A percentile compares a stretch with the other conserved stretches of the same genome.
phyloP scores from a whole-genome alignment of 805 yeast species.

The Brettanomyces anomalus region DNA sequence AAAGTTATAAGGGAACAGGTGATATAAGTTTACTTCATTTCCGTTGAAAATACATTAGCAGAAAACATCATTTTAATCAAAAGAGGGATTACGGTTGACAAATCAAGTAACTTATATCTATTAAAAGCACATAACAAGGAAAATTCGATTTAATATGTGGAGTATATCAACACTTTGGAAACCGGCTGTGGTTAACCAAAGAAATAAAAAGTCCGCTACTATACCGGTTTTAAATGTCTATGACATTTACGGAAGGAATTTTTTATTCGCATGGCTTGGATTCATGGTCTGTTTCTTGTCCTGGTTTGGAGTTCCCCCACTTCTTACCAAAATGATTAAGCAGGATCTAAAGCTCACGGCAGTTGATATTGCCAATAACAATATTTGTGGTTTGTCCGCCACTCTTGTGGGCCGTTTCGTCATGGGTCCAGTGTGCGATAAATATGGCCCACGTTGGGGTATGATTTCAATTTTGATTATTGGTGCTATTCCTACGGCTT shows the following conservation, averaged over 20 bases:
- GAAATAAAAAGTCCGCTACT: conserved; percentile 17
- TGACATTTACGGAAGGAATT: conserved; percentile 17
- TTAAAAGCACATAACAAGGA: too few species aligned
- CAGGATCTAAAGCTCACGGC: conserved; percentile 18
- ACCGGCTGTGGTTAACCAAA: conserved; percentile 20
- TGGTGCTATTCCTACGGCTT: conserved; percentile 24
- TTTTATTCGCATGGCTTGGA: conserved; percentile 24
- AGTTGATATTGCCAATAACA: conserved; percentile 21
- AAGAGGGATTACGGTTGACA: too few species aligned
- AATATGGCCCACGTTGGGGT: conserved; percentile 21
- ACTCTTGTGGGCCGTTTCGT: conserved; percentile 21
- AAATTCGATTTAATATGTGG: too few species aligned
- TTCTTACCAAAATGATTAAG: conserved; percentile 17
- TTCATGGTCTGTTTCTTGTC: conserved; percentile 24
- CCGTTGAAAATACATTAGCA: too few species aligned
- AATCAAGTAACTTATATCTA: too few species aligned
- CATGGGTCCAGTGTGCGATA: conserved; percentile 23
- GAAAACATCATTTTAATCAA: too few species aligned
- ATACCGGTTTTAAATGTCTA: conserved; percentile 21
- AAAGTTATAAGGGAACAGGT: too few species aligned
- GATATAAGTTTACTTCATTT: too few species aligned
- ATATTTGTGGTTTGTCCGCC: conserved; percentile 24
- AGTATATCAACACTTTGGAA: conserved; percentile 10
- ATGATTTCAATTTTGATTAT: conserved; percentile 18
- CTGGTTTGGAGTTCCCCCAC: conserved; percentile 27